Base-by-base conservation (phyloP, 768 basidiomycete genomes). In the Xanthoconium stramineum region DNA sequence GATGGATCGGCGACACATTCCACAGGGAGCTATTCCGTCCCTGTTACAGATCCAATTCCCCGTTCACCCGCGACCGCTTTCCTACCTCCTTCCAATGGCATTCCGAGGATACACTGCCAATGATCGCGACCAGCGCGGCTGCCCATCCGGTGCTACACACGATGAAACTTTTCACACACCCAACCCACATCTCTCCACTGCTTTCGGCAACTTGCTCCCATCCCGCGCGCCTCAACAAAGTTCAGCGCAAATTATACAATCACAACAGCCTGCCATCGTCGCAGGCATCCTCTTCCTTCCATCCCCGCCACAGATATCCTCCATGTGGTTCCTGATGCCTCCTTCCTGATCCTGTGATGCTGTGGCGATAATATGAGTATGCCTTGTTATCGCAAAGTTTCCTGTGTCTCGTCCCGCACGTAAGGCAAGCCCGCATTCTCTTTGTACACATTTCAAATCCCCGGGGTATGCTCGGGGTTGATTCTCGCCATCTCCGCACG, bases 401-500 rank as follows among this genome's bases (percentile, higher is more conserved):
- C 58, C 65, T 64, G 64, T 63, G 47, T 47, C 60, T 55, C 43
- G 11, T 30, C 32, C 15, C 20, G 57, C 61, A 58, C 58, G 56
- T n/a, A n/a, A n/a, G n/a, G 61, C 57, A 57, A 38, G 9, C 5
- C 24, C 13, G 50, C 37, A 6, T 52, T 38, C 24, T 39, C 46
- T 58, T 52, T 6, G 14, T 44, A 28, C 32, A 10, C 59, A 58
- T 64, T 65, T 56, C 57, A 55, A 55, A 48, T 56, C 50, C 2
- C 5, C 39, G 53, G 45, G 37, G 48, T 38, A 49, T 39, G 45
- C 57, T 52, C 45, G 46, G 42, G 38, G 17, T 47, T n/a, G 57
- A 37, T 64, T 56, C 61, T 64, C 42, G 52, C 63, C 67, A 66
- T 67, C 59, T 69, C 64, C 66, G 61, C 64, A 64, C 51, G 48